phyloP scores from a whole-genome alignment of 352 stramenopile species.

The Peronospora destructor region DNA sequence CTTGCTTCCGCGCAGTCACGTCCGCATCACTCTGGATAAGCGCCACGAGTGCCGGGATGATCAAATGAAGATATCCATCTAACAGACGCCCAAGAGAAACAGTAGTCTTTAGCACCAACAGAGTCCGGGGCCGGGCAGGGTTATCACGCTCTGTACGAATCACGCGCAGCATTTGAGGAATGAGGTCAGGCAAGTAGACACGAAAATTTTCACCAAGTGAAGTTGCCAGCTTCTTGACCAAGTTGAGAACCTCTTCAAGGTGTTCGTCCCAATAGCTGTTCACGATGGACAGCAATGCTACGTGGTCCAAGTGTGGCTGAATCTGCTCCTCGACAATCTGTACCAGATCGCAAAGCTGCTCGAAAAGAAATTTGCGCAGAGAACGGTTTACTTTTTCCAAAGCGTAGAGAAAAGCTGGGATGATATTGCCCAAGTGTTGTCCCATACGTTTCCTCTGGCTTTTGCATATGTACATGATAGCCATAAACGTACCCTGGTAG shows the following conservation, averaged over 20 bases:
- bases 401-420: slow-evolving; percentile 94
- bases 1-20: slow-evolving; percentile 74
- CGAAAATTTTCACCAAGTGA: slow-evolving; percentile 82
- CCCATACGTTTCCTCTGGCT: slow-evolving; percentile 91
- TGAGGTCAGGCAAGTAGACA: slow-evolving; percentile 81
- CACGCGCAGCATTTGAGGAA: slow-evolving; percentile 85
- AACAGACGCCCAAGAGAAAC: slow-evolving; percentile 69
- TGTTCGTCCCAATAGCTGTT: slow-evolving; percentile 88
- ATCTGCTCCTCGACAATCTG: slow-evolving; percentile 96
- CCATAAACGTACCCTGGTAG: slow-evolving; percentile 95
- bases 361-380: slow-evolving; percentile 92
- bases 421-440: slow-evolving; percentile 94
- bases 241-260: slow-evolving; percentile 94
- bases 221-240: slow-evolving; percentile 91
- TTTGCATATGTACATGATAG: slow-evolving; percentile 99
- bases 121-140: slow-evolving; percentile 53
- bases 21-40: slow-evolving; percentile 83
- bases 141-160: slow-evolving; percentile 77
- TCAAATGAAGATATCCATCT: slow-evolving; percentile 80
- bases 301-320: slow-evolving; percentile 81
- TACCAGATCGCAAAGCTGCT: slow-evolving; percentile 94
- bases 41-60: slow-evolving; percentile 74
- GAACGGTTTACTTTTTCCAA: slow-evolving; percentile 85
- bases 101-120: slow-evolving; percentile 72
- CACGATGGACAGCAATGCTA: slow-evolving; percentile 77